phyloP scores from a whole-genome alignment of 2,329 filamentous ascomycete genomes.

The Aspergillus candidus region DNA sequence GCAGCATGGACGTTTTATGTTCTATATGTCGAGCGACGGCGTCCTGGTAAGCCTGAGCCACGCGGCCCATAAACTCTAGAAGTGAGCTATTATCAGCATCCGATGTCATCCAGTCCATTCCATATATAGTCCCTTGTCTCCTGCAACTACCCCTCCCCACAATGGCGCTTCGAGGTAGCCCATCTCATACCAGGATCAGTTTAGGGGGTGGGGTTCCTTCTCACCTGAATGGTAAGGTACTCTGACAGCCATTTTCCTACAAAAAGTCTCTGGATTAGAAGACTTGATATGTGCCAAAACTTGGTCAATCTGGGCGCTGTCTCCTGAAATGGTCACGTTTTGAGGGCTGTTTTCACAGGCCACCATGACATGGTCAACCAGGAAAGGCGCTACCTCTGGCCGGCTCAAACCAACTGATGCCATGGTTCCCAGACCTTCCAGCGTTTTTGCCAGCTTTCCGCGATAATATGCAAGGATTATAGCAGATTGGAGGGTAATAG shows the following conservation, averaged over 20 bases:
- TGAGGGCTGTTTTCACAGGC: conserved; percentile 14
- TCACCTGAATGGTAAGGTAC: conserved; percentile 15
- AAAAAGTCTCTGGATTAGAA: conserved; percentile 2
- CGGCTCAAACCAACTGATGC: conserved; percentile 10
- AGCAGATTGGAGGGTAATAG: conserved; percentile 1
- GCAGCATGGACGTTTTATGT: background rate
- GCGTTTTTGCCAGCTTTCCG: conserved; percentile 2
- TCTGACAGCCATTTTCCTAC: conserved; percentile 8
- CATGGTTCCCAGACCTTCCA: conserved; percentile 4
- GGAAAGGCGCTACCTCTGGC: conserved; percentile 1
- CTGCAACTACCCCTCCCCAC: too few relatives aligned
- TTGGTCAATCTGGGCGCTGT: conserved; percentile 1
- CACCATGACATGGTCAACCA: conserved; percentile 7
- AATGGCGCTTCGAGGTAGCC: too few relatives aligned
- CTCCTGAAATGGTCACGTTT: conserved; percentile 13
- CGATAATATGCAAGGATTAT: conserved; percentile 14
- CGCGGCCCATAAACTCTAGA: too few relatives aligned
- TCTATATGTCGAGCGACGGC: too few relatives aligned
- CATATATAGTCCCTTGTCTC: too few relatives aligned
- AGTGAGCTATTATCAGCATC: background rate
- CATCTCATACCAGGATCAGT: too few relatives aligned
- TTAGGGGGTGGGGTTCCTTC: background rate
- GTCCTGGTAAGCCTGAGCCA: too few relatives aligned
- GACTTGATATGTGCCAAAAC: conserved; percentile 3
- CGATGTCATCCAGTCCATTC: too few relatives aligned